Base-by-base conservation (phyloP, 805 yeast species). In the Cyberlindnera meyerae region DNA sequence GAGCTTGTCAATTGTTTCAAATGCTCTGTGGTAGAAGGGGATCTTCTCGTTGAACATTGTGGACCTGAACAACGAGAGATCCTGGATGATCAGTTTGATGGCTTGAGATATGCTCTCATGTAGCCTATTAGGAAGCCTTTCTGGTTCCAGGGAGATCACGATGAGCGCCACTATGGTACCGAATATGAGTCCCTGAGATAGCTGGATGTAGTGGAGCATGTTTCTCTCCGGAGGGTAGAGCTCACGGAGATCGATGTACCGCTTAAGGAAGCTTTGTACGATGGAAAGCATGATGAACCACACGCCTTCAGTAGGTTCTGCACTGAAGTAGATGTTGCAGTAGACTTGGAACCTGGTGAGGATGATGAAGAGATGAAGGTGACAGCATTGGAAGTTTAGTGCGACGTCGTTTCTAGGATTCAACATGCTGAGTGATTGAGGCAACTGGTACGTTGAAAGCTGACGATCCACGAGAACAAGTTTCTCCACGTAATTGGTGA, bases 251-350 rank as follows among this genome's bases (percentile, higher is more conserved):
- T 45, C 43, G 17, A 34, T 40, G 31, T 51, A 49, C 20, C 40
- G 38, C 20, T 44, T 47, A 17, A 51, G 24, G 30, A 47, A 51
- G 20, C 47, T 41, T 21, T 49, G 51, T 2, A 45, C 35, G 7
- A 49, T 49, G 9, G 55, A 51, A n/a, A 46, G 29, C 45, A 49
- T 39, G 11, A 51, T 20, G 12, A 47, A 45, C 54, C 52, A 47
- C 6, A 44, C 38, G 1, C 48, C 46, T n/a, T 37, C 38, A 18
- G 37, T 42, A 5, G 40, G 37, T 3, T n/a, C n/a, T n/a, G 39
- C 33, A 15, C 22, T 29, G 36, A 44, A 44, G 35, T 36, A 44
- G 12, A 51, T 40, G 22, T 36, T 38, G 16, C 44, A 33, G 27
- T 47, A 51, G 2, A 51, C 37, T 18, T 40, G 29, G 21, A 51